These are phyloP conservation scores for Cercophora scortea DNA, from an alignment of 495 filamentous ascomycete species.

Conservation along the genomic window DNA sequence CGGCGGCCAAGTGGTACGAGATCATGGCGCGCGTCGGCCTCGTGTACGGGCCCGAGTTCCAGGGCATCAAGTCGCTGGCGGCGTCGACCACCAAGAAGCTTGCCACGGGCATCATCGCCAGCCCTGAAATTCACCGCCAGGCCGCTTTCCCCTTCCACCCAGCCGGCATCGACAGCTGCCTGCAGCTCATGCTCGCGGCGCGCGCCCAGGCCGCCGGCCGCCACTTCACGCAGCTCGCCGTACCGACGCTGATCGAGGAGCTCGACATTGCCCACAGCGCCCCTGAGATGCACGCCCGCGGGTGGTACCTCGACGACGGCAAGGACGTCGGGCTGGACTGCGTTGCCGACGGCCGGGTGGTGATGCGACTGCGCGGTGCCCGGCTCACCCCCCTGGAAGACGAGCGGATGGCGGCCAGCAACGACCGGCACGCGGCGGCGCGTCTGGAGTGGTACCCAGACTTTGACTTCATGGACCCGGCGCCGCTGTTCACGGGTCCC, in stretches of 20 bases:
- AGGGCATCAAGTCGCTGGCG: constrained; percentile 24
- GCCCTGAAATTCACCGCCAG: constrained; percentile 4
- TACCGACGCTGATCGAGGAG: constrained; percentile 31
- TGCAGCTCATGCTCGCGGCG: constrained; percentile 24
- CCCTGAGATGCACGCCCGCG: constrained; percentile 8
- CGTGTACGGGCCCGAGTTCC: constrained; percentile 23
- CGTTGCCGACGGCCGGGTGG: no score
- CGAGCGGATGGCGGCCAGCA: constrained; percentile 2
- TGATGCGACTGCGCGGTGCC: no score
- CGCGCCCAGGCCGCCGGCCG: constrained; percentile 18
- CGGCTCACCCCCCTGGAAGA: constrained; percentile 18
- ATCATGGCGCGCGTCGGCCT: constrained; percentile 6
- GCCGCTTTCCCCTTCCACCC: constrained; percentile 28
- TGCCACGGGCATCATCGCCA: constrained; percentile 1
- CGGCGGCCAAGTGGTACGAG: constrained; percentile 14
- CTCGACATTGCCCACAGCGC: constrained; percentile 21
- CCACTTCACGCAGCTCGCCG: constrained; percentile 18
- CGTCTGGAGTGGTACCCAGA: constrained; percentile 26
- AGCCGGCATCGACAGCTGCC: constrained; percentile 31
- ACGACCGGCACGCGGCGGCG: constrained; percentile 22
- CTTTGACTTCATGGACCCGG: constrained; percentile 24
- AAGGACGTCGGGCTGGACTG: no score
- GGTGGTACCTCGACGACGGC: no score
- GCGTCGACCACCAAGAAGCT: constrained; percentile 10
- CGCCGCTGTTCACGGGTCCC: constrained; percentile 9